Conservation (phyloP, 495 filamentous ascomycete genomes). For the Talaromyces thailandensis region DNA sequence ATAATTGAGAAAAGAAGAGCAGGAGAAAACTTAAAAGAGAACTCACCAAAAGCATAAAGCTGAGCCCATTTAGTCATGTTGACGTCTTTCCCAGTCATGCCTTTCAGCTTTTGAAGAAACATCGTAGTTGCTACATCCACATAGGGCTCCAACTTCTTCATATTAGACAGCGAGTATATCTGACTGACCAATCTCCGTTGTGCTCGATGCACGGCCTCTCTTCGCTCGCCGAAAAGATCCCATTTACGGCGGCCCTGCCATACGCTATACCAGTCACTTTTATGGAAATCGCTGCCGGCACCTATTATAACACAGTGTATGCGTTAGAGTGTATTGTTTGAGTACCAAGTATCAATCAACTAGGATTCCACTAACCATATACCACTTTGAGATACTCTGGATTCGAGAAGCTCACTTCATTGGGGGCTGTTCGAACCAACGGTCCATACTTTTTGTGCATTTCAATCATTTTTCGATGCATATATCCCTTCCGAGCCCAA, state of each 20-base stretch:
- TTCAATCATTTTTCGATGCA: not conserved
- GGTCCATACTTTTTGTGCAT: not conserved
- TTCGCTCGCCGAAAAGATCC: not conserved
- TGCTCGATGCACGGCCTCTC: not conserved
- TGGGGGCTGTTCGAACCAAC: not conserved
- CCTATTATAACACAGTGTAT: not conserved
- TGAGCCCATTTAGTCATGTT: not conserved
- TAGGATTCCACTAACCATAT: not conserved
- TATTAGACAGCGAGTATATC: slow-evolving; percentile 30
- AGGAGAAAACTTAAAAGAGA: too few relatives aligned
- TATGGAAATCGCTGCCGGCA: not conserved
- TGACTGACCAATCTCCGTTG: slow-evolving; percentile 24
- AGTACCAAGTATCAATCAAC: not conserved
- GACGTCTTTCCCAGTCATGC: not conserved
- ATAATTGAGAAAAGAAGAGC: too few relatives aligned
- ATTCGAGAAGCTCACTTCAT: not conserved
- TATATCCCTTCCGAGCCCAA: not conserved
- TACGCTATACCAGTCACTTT: not conserved
- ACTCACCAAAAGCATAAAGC: not conserved
- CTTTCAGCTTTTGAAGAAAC: slow-evolving; percentile 19
- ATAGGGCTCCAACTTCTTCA: slow-evolving; percentile 29
- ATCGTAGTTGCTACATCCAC: slow-evolving; percentile 24
- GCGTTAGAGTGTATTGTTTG: not conserved
- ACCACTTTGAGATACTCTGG: not conserved
- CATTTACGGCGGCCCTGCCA: not conserved